A percentile compares a stretch with the other conserved stretches of the same genome.
phyloP scores from a whole-genome alignment of 1,284 basidiomycete species.

The Sporisorium exsertum region DNA sequence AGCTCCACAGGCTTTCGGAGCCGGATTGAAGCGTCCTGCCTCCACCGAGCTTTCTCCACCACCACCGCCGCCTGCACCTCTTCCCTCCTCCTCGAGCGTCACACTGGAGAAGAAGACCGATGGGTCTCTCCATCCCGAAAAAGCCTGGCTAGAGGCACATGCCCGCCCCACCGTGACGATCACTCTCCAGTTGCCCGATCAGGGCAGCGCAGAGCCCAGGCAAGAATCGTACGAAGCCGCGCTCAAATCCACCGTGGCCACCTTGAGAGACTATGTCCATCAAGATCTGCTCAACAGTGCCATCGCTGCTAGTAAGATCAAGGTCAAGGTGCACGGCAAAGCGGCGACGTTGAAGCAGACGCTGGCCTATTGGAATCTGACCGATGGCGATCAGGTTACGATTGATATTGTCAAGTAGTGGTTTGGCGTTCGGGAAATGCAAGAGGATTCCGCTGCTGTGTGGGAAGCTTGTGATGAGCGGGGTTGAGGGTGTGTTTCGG shows the following conservation, averaged over 20 bases:
- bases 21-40: constrained; percentile 34
- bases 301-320: constrained; percentile 63
- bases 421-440: not conserved
- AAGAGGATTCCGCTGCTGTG: not conserved
- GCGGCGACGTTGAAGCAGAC: constrained; percentile 64
- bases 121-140: constrained; percentile 54
- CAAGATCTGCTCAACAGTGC: constrained; percentile 48
- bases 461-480: not conserved
- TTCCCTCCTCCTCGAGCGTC: constrained; percentile 6
- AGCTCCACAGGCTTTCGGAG: not conserved
- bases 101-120: constrained; percentile 36
- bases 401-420: constrained; percentile 50
- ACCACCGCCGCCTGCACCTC: constrained; percentile 26
- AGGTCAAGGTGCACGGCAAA: constrained; percentile 56
- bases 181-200: constrained; percentile 43
- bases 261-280: constrained; percentile 62
- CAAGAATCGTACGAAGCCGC: constrained; percentile 54
- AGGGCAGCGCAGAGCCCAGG: constrained; percentile 21
- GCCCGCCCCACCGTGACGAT: constrained; percentile 51
- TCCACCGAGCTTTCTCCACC: constrained; percentile 33
- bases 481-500: not conserved
- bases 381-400: constrained; percentile 56
- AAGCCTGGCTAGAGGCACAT: constrained; percentile 57
- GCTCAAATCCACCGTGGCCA: constrained; percentile 52
- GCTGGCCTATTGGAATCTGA: constrained; percentile 65